phyloP scores from a whole-genome alignment of 2,329 filamentous ascomycete species.

The Pyrenochaeta sp. region DNA sequence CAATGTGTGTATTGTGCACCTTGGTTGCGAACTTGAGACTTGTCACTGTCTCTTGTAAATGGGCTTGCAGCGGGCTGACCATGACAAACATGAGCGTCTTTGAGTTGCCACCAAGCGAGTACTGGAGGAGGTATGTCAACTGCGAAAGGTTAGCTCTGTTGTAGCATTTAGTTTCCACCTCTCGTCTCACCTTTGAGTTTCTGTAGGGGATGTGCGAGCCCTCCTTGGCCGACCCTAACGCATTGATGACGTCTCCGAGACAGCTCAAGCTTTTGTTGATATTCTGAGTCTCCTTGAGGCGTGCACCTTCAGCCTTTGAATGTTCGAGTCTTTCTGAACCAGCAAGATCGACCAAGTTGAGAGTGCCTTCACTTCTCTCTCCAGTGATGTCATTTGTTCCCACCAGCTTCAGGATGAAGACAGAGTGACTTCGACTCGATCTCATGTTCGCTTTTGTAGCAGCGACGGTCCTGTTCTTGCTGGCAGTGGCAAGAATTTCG shows the following conservation, averaged over 20 bases:
- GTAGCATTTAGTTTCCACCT: slow-evolving; percentile 1
- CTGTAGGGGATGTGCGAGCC: slow-evolving; percentile 87
- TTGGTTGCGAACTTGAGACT: slow-evolving; percentile 96
- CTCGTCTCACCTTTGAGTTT: slow-evolving; percentile 78
- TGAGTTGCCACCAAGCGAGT: slow-evolving; percentile 91
- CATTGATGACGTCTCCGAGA: slow-evolving; percentile 91
- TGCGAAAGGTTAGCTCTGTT: slow-evolving; percentile 38
- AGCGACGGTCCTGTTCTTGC: slow-evolving; percentile 87
- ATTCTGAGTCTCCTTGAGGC: slow-evolving; percentile 92
- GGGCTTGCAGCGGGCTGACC: slow-evolving; percentile 89
- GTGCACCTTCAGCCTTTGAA: slow-evolving; percentile 83
- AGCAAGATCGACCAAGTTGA: slow-evolving; percentile 95
- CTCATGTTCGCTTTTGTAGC: slow-evolving; percentile 98
- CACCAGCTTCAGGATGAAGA: slow-evolving; percentile 82
- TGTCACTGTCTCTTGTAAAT: slow-evolving; percentile 90
- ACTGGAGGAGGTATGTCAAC: slow-evolving; percentile 93
- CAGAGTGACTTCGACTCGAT: slow-evolving; percentile 91
- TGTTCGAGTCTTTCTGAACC: slow-evolving; percentile 91
- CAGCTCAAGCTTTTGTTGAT: slow-evolving; percentile 96
- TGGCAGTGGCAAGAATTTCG: slow-evolving; percentile 78
- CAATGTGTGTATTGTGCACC: slow-evolving; percentile 91
- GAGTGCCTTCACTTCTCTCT: slow-evolving; percentile 87
- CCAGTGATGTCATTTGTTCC: slow-evolving; percentile 75
- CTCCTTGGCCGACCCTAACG: slow-evolving; percentile 82
- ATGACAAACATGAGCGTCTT: slow-evolving; percentile 99